These are phyloP conservation scores for Metschnikowia rubicola DNA, from an alignment of 805 yeast genomes.

Conservation along the genomic window DNA sequence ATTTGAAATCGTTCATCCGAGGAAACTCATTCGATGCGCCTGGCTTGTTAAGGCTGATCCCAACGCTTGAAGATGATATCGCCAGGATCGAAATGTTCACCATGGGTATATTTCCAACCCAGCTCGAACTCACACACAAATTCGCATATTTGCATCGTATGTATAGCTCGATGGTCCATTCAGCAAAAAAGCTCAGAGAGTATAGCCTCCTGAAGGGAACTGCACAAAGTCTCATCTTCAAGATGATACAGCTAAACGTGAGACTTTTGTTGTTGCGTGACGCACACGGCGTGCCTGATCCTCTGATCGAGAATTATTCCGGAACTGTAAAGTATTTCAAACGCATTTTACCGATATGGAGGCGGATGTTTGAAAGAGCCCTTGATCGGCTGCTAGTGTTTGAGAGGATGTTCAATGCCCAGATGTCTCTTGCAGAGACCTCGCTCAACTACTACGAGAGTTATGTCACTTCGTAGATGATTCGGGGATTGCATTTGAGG, in stretches of 20 bases:
- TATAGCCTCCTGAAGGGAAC: background rate
- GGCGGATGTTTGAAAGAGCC: background rate
- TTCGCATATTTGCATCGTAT: background rate
- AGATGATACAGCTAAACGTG: background rate
- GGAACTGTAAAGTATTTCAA: background rate
- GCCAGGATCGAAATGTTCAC: background rate
- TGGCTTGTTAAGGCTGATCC: no score
- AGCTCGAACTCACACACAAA: background rate
- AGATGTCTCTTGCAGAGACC: background rate
- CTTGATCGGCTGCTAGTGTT: no score
- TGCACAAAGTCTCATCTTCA: background rate
- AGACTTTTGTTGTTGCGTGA: background rate
- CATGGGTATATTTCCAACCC: background rate
- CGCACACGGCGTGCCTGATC: background rate
- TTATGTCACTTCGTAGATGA: no score
- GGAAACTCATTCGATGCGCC: no score
- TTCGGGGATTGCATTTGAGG: no score
- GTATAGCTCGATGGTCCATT: background rate
- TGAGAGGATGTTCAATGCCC: background rate
- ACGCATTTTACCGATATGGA: background rate
- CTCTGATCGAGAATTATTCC: background rate
- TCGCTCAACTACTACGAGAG: background rate
- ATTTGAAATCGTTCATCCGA: no score
- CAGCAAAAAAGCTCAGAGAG: background rate
- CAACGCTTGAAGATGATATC: background rate